Evolutionary conservation across 257 asterid species (phyloP).

Genomic region (Ophiorrhiza pumila): DNA sequence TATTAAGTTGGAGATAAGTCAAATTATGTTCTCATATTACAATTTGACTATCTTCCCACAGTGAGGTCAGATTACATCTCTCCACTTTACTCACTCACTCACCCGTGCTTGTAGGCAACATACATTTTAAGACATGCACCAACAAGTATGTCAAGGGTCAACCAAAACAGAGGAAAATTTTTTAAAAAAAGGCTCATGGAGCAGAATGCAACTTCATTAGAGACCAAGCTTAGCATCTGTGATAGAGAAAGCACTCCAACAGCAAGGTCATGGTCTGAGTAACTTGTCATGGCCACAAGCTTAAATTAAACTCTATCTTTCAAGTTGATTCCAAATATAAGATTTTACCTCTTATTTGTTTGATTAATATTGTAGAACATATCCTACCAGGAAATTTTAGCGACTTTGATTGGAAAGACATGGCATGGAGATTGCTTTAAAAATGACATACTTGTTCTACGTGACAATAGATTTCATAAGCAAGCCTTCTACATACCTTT

Average conservation of each 20-base stretch:
- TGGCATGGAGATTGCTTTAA: neutral
- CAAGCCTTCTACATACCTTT: constrained; percentile 52
- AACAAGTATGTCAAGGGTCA: neutral
- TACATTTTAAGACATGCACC: too few relatives aligned
- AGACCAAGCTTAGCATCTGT: neutral
- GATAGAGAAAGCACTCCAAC: neutral
- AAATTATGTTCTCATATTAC: neutral
- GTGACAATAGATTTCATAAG: neutral
- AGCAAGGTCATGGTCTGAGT: neutral
- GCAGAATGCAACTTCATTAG: neutral
- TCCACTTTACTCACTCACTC: too few relatives aligned
- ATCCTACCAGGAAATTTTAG: neutral
- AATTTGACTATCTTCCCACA: too few relatives aligned
- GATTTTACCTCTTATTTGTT: neutral
- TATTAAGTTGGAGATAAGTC: neutral
- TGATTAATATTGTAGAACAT: neutral
- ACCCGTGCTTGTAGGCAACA: too few relatives aligned
- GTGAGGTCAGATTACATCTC: too few relatives aligned
- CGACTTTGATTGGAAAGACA: neutral
- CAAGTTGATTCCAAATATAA: neutral
- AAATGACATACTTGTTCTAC: neutral
- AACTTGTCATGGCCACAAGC: neutral
- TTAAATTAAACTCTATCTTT: neutral
- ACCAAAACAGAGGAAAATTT: too few relatives aligned
- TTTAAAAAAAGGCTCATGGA: neutral